A percentile compares a stretch with the other conserved stretches of the same genome.
phyloP scores from a whole-genome alignment of 371 early-diverging fungal genomes.

The Lichtheimia hyalospora region DNA sequence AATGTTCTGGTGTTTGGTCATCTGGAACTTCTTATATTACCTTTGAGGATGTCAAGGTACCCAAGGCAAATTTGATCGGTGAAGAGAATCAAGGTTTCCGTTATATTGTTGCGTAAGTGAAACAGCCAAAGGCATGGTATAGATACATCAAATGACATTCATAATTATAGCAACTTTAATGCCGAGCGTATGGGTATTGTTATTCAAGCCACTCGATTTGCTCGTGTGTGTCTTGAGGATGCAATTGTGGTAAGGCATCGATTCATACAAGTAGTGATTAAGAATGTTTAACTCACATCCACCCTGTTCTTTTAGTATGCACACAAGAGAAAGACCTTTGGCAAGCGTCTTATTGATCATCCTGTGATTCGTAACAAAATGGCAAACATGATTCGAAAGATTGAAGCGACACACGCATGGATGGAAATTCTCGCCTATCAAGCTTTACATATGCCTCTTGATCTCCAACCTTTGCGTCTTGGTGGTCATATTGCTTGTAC shows the following conservation, averaged over 20 bases:
- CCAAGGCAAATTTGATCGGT: constrained; percentile 80
- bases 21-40: constrained; percentile 77
- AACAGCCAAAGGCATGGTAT: not conserved
- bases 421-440: constrained; percentile 74
- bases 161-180: constrained; percentile 60
- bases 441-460: constrained; percentile 62
- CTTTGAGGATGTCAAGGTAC: constrained; percentile 87
- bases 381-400: constrained; percentile 79
- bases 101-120: constrained; percentile 59
- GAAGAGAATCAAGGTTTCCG: constrained; percentile 89
- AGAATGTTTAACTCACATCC: not conserved
- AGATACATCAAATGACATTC: not conserved
- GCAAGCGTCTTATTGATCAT: constrained; percentile 77
- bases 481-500: constrained; percentile 81
- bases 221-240: constrained; percentile 88
- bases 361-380: constrained; percentile 70
- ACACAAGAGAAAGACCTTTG: constrained; percentile 87
- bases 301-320: constrained; percentile 65
- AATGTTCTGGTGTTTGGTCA: constrained; percentile 75
- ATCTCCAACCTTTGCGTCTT: constrained; percentile 69
- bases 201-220: constrained; percentile 84
- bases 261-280: not conserved
- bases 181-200: constrained; percentile 80
- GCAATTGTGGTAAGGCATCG: constrained; percentile 54
- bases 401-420: constrained; percentile 90